Conservation (phyloP, 225 moss, liverwort and hornwort species). For the Climacium dendroides region DNA sequence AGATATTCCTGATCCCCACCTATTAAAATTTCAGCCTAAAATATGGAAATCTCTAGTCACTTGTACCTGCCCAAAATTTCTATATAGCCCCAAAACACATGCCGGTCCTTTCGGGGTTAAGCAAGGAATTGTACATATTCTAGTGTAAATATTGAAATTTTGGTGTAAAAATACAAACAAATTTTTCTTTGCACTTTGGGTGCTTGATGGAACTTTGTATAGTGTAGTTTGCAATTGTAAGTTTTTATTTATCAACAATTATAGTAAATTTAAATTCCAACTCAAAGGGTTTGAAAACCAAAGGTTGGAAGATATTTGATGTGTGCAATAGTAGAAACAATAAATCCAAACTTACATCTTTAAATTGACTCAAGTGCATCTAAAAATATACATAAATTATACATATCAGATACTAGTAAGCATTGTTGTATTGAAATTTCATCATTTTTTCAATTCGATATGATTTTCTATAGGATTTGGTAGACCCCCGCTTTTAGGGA, state of each 20-base stretch:
- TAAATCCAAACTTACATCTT: neutral
- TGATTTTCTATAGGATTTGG: too few species aligned
- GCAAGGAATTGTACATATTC: neutral
- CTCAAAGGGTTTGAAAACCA: neutral
- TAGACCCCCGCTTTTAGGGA: too few species aligned
- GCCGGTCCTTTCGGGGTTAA: too few species aligned
- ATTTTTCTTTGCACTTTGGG: neutral
- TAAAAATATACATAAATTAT: neutral
- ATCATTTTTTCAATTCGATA: too few species aligned
- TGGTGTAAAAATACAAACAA: neutral
- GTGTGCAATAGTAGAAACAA: neutral
- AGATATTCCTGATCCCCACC: too few species aligned
- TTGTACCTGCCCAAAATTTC: too few species aligned
- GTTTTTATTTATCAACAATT: neutral
- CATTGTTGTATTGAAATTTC: too few species aligned
- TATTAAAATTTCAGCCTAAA: too few species aligned
- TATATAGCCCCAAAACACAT: too few species aligned
- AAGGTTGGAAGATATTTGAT: neutral
- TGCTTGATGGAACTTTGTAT: too few species aligned
- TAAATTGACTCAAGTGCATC: neutral
- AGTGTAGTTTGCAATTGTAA: accelerated
- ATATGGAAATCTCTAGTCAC: too few species aligned
- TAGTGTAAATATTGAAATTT: neutral
- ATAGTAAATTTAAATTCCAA: neutral
- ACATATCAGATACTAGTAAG: too few species aligned